Evolutionary conservation across 352 stramenopile genomes (phyloP), one percentile per base, ranked within the genome.

Genomic region (Pythium brachiatum): DNA sequence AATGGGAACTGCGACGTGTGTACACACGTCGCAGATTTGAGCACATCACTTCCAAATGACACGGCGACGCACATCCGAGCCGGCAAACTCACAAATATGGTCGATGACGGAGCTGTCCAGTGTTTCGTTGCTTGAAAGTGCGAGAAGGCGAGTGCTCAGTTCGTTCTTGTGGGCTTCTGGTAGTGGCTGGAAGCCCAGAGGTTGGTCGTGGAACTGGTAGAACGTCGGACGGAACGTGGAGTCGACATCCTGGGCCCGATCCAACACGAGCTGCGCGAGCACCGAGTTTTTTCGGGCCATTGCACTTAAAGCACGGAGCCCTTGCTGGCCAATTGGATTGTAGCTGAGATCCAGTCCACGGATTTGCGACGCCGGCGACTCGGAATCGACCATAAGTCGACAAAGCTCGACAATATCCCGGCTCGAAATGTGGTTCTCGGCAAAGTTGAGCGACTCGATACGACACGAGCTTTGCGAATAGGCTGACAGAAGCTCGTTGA

Each of bases 11-110:
- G 44, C 54, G 44, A 57, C 44, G 57, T 57, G 44, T 63, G 57
- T 4, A 16, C 47, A 63, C 57, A 51, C 21, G 55, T 61, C 55
- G 34, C 57, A 63, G 34, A 48, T 55, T 27, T 21, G 27, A 15
- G 32, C 15, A 41, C 29, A 15, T 78, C 60, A 83, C 25, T 62
- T 66, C 74, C 73, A 88, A 15, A 68, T 18, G 20, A 84, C 44
- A 12, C 70, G 57, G 13, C 74, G 74, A 32, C 65, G 57, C 20
- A 78, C 23, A 0, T 57, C 25, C 12, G 26, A 31, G 11, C 51
- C 69, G 13, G 74, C 59, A 36, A 73, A 77, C 5, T 53, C 66
- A 44, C 73, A 62, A 47, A 84, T 74, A 20, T 57, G 62, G n/a
- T 68, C 26, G 31, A 87, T 21, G 20, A 80, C 55, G 2, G 57